Evolutionary conservation across 352 stramenopile species (phyloP).

Genomic region (Phytophthora melonis): DNA sequence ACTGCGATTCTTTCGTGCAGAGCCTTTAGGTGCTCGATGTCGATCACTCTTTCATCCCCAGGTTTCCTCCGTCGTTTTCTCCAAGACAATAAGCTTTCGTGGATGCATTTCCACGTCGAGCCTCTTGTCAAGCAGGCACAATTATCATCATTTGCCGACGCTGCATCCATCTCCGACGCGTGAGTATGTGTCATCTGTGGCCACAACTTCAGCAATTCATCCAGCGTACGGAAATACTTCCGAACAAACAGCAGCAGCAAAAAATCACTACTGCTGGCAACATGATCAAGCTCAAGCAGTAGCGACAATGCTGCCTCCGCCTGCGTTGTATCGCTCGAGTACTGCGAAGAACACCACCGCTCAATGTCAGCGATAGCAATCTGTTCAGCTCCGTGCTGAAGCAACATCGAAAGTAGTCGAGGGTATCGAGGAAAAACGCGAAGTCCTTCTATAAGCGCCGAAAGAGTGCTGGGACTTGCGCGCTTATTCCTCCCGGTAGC

Average conservation of each 20-base stretch:
- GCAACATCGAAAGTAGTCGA: constrained; percentile 31
- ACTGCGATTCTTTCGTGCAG: constrained; percentile 8
- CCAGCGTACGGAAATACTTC: constrained; percentile 30
- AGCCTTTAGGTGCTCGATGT: constrained; percentile 42
- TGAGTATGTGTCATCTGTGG: neutral
- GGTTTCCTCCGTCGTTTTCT: constrained; percentile 8
- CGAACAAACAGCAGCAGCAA: constrained; percentile 23
- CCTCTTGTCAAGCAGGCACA: neutral
- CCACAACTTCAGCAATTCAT: constrained; percentile 2
- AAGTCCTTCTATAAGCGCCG: constrained; percentile 39
- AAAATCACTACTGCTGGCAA: constrained; percentile 11
- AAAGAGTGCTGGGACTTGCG: neutral
- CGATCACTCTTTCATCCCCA: constrained; percentile 1
- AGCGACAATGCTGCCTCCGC: constrained; percentile 21
- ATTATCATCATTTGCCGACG: neutral
- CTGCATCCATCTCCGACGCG: neutral
- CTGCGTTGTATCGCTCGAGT: neutral
- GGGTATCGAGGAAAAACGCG: constrained; percentile 16
- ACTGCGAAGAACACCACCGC: constrained; percentile 19
- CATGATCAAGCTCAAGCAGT: constrained; percentile 19
- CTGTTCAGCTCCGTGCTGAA: constrained; percentile 32
- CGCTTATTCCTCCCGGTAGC: neutral
- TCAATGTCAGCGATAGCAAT: constrained; percentile 21
- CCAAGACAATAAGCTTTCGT: constrained; percentile 18
- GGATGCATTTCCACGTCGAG: constrained; percentile 30